These are phyloP conservation scores for Tagetes patula DNA, from an alignment of 129 eudicot species.

Conservation along the genomic window DNA sequence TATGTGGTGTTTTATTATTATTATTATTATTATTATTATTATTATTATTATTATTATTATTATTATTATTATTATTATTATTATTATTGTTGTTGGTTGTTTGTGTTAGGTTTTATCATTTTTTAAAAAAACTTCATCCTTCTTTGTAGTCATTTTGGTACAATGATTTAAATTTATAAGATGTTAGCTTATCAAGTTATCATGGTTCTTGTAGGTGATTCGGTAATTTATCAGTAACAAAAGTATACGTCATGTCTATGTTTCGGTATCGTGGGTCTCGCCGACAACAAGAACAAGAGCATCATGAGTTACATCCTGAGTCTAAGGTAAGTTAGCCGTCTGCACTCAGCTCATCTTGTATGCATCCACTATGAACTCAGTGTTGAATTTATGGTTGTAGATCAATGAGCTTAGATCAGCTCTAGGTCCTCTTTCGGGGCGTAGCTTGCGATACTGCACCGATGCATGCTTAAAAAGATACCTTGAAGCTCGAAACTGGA, in stretches of 20 bases:
- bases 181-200: background rate
- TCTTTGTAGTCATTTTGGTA: background rate
- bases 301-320: conserved; percentile 48
- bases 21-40: background rate
- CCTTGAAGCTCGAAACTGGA: conserved; percentile 81
- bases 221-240: background rate
- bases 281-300: conserved; percentile 42
- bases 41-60: background rate
- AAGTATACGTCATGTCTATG: conserved; percentile 34
- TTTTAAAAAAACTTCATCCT: background rate
- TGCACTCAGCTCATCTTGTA: background rate
- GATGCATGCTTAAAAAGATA: conserved; percentile 78
- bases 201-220: conserved; percentile 11
- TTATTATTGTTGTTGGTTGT: background rate
- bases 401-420: conserved; percentile 58
- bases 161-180: background rate
- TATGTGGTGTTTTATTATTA: background rate
- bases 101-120: conserved; percentile 17
- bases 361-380: background rate
- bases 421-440: conserved; percentile 60
- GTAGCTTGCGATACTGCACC: conserved; percentile 45
- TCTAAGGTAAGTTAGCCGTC: conserved; percentile 39
- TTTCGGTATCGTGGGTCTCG: conserved; percentile 56
- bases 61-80: background rate
- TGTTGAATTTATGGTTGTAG: conserved; percentile 33